Conservation (phyloP, 805 yeast species). For the Hanseniaspora taiwanica region DNA sequence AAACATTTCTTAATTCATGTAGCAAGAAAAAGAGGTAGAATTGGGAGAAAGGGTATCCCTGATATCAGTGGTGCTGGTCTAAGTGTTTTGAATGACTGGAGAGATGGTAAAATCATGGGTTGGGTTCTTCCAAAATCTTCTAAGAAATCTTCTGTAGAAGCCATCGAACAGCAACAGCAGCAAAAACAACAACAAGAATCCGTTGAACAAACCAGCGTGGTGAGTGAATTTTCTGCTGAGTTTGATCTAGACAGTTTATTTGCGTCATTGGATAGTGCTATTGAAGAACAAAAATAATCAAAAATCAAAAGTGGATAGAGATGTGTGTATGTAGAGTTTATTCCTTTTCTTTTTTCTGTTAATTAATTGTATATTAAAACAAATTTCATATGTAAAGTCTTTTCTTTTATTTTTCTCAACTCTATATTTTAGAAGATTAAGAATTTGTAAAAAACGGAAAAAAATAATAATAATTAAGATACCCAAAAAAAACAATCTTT, state of each 20-base stretch:
- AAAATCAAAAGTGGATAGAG: no score
- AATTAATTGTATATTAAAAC: neutral
- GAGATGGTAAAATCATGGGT: slow-evolving; percentile 87
- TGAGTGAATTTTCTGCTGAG: slow-evolving; percentile 84
- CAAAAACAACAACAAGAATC: slow-evolving; percentile 37
- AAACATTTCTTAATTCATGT: slow-evolving; percentile 83
- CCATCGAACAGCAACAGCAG: slow-evolving; percentile 23
- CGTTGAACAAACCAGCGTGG: slow-evolving; percentile 44
- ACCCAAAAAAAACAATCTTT: no score
- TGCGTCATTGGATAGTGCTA: slow-evolving; percentile 26
- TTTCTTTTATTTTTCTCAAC: no score
- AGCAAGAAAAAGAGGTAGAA: slow-evolving; percentile 84
- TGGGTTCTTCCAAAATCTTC: slow-evolving; percentile 70
- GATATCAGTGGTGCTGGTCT: slow-evolving; percentile 76
- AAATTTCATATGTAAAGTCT: neutral
- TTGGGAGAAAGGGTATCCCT: slow-evolving; percentile 88
- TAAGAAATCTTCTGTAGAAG: slow-evolving; percentile 21
- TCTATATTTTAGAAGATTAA: no score
- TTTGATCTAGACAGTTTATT: slow-evolving; percentile 82
- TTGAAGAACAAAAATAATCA: slow-evolving; percentile 8
- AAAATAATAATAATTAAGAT: no score
- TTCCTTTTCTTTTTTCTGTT: neutral
- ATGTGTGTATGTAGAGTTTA: neutral
- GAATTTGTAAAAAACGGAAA: no score
- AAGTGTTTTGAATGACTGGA: slow-evolving; percentile 83